Evolutionary conservation across 768 basidiomycete species (phyloP).

Genomic region (Cystoderma amianthinum): DNA sequence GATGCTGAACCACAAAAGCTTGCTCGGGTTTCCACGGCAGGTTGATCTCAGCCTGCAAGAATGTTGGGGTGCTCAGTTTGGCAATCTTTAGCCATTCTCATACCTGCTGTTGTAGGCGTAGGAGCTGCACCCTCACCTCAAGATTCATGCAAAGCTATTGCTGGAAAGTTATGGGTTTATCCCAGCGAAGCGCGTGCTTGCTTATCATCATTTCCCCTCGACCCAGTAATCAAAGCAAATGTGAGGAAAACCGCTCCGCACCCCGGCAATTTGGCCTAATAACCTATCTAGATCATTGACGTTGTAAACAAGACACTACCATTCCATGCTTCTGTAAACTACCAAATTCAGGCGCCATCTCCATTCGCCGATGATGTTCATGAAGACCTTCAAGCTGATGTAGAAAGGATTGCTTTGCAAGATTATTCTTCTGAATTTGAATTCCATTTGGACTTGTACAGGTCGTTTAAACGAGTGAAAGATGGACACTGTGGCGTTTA

Average conservation of each 20-base stretch:
- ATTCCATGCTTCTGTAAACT: constrained; percentile 59
- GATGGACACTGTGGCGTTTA: constrained; percentile 52
- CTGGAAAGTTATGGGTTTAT: constrained; percentile 47
- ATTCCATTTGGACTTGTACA: constrained; percentile 47
- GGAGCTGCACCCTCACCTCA: too few species aligned
- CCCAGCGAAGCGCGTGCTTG: constrained; percentile 46
- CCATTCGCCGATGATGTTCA: constrained; percentile 51
- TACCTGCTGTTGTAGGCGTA: not conserved
- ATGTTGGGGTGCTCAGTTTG: not conserved
- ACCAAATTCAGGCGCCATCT: constrained; percentile 45
- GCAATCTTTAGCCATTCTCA: not conserved
- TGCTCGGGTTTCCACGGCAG: too few species aligned
- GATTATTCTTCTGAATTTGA: constrained; percentile 45
- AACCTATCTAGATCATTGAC: constrained; percentile 40
- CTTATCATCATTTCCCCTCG: constrained; percentile 39
- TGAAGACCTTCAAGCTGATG: constrained; percentile 44
- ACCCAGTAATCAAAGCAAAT: constrained; percentile 40
- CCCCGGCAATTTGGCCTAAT: not conserved
- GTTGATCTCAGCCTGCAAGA: too few species aligned
- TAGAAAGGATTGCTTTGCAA: constrained; percentile 36
- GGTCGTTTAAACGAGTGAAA: constrained; percentile 44
- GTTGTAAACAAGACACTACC: constrained; percentile 50
- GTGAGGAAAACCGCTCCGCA: constrained; percentile 21
- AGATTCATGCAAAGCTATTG: constrained; percentile 48
- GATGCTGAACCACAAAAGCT: too few species aligned